phyloP scores from a whole-genome alignment of 176 grass and related monocot species.

The Musa itinerans region DNA sequence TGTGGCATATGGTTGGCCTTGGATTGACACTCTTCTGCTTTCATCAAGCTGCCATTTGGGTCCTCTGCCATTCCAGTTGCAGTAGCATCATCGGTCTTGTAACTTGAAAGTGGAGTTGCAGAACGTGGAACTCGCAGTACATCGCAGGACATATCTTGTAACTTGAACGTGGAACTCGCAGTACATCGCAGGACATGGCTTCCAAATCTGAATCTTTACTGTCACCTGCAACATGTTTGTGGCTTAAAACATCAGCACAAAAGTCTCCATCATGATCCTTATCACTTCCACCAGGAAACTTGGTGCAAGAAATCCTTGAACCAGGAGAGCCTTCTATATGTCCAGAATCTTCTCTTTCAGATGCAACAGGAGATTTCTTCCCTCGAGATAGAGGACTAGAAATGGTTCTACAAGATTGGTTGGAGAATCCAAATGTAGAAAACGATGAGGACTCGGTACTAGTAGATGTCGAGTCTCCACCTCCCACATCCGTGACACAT shows the following conservation, averaged over 20 bases:
- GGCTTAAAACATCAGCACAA: neutral
- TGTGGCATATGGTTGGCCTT: neutral
- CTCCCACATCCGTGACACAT: constrained; percentile 10
- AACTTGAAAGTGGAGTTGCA: neutral
- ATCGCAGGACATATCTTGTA: neutral
- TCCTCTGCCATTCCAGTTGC: neutral
- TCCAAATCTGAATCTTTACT: neutral
- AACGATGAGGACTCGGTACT: neutral
- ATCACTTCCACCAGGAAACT: neutral
- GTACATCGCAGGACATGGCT: neutral
- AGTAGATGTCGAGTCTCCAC: neutral
- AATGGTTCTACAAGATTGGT: neutral
- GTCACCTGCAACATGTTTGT: neutral
- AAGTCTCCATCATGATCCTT: neutral
- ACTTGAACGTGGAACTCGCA: neutral
- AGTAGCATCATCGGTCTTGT: neutral
- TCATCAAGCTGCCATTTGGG: neutral
- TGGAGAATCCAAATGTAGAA: neutral
- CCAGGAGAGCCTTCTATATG: neutral
- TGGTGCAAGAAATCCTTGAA: neutral
- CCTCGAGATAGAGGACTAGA: neutral
- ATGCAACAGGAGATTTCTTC: neutral
- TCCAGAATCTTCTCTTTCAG: neutral
- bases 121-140: neutral
- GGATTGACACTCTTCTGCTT: neutral